Base-by-base conservation (phyloP, 139 green algal species). In the Yamagishiella unicocca region DNA sequence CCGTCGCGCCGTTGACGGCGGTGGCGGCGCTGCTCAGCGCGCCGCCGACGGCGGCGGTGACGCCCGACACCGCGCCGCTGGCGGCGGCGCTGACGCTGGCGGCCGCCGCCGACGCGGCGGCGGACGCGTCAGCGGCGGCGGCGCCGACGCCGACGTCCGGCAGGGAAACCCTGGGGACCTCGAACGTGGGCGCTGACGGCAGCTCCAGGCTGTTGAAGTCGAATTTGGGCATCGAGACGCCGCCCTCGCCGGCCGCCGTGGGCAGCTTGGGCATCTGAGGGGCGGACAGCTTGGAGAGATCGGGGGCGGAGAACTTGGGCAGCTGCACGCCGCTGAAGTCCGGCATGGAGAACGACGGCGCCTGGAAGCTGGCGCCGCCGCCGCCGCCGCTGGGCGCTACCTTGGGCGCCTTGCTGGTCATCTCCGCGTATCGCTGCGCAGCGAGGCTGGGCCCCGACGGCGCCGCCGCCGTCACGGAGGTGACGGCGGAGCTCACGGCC, bases 381-480 rank as follows among this genome's bases (percentile, higher is more conserved):
- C 64, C 64, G 31, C 64, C 21, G 80, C 64, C 10, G 25, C 46
- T 4, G 45, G 81, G 22, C 17, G 31, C 22, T 17, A 43, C 68
- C 82, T 87, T 87, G 25, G 67, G 62, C 0, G 82, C 67, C 35
- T 72, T 55, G 82, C 67, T 61, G 0, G 82, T 87, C 82, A 87
- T 87, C 50, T 87, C 82, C 42, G 68, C 67, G 25, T 87, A 87
- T 3, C 82, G 82, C 37, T 80, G 67, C 33, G 82, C 82, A 22
- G 82, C 82, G n/a, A 80, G 43, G 80, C 62, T 78, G 4, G 33
- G 27, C 1, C 38, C 25, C 38, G 54, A 21, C 74, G 2, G 29
- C 25, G 46, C 53, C 12, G 53, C 37, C 22, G 33, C 12, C 27
- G 24, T 40, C 2, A 40, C 5, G 37, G 67, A 35, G 37, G 67